Percentiles rank a stretch among this genome's conserved stretches.
Conservation (phyloP, 139 green algal genomes). For the Diplosphaera chodatii region DNA sequence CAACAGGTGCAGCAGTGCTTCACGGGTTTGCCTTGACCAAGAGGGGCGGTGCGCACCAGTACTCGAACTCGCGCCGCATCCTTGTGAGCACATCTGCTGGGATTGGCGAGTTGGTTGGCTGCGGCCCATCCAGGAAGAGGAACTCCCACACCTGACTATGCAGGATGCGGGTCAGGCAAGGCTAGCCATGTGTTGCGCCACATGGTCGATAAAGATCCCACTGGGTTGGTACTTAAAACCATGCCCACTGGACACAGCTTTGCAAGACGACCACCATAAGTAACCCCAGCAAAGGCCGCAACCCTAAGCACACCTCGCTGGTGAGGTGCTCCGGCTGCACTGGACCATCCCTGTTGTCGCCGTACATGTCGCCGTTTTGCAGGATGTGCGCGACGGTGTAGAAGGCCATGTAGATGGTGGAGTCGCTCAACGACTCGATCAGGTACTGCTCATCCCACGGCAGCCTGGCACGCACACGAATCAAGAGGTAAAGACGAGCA, state of each 20-base stretch:
- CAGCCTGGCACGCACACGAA: constrained; percentile 38
- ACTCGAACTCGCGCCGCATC: constrained; percentile 90
- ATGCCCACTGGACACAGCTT: not conserved
- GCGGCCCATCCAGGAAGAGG: constrained; percentile 68
- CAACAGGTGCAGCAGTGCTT: no score
- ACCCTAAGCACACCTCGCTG: constrained; percentile 48
- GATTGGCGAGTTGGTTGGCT: constrained; percentile 53
- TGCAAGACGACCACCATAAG: no score
- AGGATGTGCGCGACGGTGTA: constrained; percentile 73
- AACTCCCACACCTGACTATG: constrained; percentile 91
- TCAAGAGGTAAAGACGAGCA: no score
- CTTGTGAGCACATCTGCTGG: constrained; percentile 39
- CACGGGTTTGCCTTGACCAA: no score
- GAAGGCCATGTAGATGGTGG: constrained; percentile 99
- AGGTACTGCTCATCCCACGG: constrained; percentile 95
- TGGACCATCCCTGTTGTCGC: constrained; percentile 19
- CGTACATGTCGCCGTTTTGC: constrained; percentile 89
- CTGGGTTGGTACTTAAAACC: no score
- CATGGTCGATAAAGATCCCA: no score
- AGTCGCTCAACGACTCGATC: constrained; percentile 97
- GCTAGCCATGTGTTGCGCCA: no score
- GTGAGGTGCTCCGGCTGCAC: constrained; percentile 79
- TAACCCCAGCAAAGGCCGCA: no score
- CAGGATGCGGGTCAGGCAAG: no score
- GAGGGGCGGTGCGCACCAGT: constrained; percentile 51